Conservation (phyloP, 306 rosid genomes). For the Castanopsis chinensis region DNA sequence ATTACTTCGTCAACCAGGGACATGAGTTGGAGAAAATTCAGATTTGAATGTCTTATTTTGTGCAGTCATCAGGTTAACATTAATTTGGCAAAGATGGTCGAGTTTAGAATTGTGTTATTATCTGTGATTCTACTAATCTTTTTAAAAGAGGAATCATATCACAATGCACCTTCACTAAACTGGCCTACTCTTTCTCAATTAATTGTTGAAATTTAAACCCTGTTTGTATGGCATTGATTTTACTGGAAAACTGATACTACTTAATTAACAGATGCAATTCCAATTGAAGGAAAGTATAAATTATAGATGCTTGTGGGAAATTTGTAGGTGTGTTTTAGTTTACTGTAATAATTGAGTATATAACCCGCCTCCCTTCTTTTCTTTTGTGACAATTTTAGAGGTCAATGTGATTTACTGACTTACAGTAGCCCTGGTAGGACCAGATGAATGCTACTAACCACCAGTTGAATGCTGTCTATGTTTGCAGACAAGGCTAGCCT, state of each 20-base stretch:
- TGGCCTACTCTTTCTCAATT: background rate
- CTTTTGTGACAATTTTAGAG: background rate
- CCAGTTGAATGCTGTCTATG: too few species aligned
- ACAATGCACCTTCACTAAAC: background rate
- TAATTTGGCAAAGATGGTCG: too few species aligned
- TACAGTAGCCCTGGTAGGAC: background rate
- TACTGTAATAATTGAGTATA: background rate
- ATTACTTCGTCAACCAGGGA: too few species aligned
- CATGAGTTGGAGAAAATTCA: too few species aligned
- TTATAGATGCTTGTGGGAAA: background rate
- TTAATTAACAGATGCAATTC: background rate
- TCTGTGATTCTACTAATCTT: too few species aligned
- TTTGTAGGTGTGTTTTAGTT: background rate
- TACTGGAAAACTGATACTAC: background rate
- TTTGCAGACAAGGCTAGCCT: too few species aligned
- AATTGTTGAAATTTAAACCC: background rate
- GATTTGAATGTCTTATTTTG: too few species aligned
- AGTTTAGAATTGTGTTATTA: too few species aligned
- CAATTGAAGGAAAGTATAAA: background rate
- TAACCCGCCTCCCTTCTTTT: background rate
- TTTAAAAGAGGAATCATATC: too few species aligned
- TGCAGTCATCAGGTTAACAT: too few species aligned
- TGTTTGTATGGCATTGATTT: background rate
- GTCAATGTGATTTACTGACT: conserved; percentile 6
- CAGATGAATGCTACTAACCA: conserved; percentile 4